These are phyloP conservation scores for Pinus tabuliformis DNA, from an alignment of 75 land plant species.

Conservation along the genomic window DNA sequence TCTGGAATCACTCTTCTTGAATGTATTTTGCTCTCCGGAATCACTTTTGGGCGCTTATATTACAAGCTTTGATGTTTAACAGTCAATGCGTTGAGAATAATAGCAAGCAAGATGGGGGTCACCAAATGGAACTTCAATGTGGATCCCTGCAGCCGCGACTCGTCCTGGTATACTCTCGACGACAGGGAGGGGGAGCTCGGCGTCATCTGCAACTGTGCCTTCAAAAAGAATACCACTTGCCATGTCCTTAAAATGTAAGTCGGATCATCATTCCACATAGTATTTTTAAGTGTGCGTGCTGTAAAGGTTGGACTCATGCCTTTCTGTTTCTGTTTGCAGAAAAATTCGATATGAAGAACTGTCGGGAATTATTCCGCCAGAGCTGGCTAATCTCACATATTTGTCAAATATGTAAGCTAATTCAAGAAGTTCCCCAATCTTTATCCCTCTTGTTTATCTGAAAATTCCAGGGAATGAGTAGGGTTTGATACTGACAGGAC, in stretches of 20 bases:
- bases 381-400: neutral
- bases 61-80: neutral
- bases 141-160: conserved; percentile 1
- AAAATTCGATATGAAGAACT: neutral
- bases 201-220: neutral
- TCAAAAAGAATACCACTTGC: neutral
- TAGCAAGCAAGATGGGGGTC: neutral
- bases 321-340: neutral
- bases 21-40: too few species aligned
- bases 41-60: too few species aligned
- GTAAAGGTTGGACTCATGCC: neutral
- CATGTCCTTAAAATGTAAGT: neutral
- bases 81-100: neutral
- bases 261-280: neutral
- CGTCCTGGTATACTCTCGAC: neutral
- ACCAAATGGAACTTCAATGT: neutral
- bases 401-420: neutral
- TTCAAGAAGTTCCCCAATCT: neutral
- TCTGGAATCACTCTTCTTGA: too few species aligned
- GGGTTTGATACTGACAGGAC: neutral
- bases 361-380: neutral
- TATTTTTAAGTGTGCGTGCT: neutral
- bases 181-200: neutral
- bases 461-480: neutral
- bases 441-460: neutral